Conservation (phyloP, 306 rosid genomes). For the Fragaria nilgerrensis region DNA sequence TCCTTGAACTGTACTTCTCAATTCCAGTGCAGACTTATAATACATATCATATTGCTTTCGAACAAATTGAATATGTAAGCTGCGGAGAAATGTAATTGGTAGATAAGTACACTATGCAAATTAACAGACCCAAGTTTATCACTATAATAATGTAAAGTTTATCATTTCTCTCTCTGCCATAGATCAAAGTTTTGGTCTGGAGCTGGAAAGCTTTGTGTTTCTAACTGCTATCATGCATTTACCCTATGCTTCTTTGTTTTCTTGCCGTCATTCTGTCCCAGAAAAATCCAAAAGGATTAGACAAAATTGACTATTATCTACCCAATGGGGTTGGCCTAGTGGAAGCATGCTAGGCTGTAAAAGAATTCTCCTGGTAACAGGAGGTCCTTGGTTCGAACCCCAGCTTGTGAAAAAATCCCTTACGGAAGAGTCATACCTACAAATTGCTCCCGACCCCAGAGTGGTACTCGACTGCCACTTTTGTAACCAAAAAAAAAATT, state of each 20-base stretch:
- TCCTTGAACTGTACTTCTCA: background rate
- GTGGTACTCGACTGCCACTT: too few relatives aligned
- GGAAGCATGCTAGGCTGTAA: too few relatives aligned
- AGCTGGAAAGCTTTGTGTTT: background rate
- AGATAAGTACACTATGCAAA: background rate
- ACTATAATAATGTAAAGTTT: background rate
- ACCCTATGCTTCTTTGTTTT: background rate
- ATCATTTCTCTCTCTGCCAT: background rate
- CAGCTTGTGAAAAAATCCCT: too few relatives aligned
- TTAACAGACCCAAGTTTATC: background rate
- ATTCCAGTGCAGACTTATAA: background rate
- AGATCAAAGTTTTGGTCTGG: background rate
- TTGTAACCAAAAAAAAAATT: background rate
- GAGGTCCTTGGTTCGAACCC: too few relatives aligned
- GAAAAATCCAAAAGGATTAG: background rate
- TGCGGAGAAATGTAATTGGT: background rate
- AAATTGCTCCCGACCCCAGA: too few relatives aligned
- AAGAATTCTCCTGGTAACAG: too few relatives aligned
- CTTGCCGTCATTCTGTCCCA: background rate
- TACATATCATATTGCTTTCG: background rate
- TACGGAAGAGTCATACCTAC: too few relatives aligned
- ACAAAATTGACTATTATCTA: background rate
- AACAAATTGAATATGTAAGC: background rate
- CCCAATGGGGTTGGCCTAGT: too few relatives aligned
- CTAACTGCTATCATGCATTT: too few relatives aligned